Evolutionary conservation across 768 basidiomycete genomes (phyloP).

Genomic region (Pulveroboletus sp.): DNA sequence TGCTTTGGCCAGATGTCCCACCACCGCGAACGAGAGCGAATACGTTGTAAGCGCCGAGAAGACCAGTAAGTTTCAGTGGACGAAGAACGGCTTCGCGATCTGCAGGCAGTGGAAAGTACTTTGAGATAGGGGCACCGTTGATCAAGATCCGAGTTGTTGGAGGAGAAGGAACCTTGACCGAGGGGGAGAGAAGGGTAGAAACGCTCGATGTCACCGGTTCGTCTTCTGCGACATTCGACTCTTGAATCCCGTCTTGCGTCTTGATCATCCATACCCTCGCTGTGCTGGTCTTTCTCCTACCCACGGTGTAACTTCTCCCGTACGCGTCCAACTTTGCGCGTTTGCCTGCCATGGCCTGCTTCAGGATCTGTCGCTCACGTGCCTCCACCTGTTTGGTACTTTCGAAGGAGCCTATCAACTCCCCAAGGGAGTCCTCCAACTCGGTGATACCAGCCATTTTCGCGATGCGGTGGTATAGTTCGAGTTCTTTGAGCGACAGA

Average conservation of each 20-base stretch:
- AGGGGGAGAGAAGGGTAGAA: slow-evolving; percentile 16
- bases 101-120: slow-evolving; percentile 69
- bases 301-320: slow-evolving; percentile 83
- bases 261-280: slow-evolving; percentile 94
- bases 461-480: slow-evolving; percentile 43
- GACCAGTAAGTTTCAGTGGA: slow-evolving; percentile 78
- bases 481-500: slow-evolving; percentile 59
- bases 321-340: slow-evolving; percentile 60
- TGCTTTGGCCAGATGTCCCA: slow-evolving; percentile 90
- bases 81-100: slow-evolving; percentile 81
- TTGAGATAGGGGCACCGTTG: slow-evolving; percentile 75
- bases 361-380: slow-evolving; percentile 27
- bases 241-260: slow-evolving; percentile 38
- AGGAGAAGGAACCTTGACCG: slow-evolving; percentile 29
- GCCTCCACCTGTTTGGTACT: slow-evolving; percentile 53
- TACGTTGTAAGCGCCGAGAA: slow-evolving; percentile 79
- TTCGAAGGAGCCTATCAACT: slow-evolving; percentile 62
- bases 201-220: slow-evolving; percentile 6
- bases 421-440: slow-evolving; percentile 56
- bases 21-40: slow-evolving; percentile 71
- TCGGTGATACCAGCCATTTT: slow-evolving; percentile 28
- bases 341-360: slow-evolving; percentile 41
- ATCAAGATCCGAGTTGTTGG: slow-evolving; percentile 68
- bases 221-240: not conserved
- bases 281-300: slow-evolving; percentile 83